These are phyloP conservation scores for Solanum chacoense DNA, from an alignment of 305 asterid species.

Conservation along the genomic window DNA sequence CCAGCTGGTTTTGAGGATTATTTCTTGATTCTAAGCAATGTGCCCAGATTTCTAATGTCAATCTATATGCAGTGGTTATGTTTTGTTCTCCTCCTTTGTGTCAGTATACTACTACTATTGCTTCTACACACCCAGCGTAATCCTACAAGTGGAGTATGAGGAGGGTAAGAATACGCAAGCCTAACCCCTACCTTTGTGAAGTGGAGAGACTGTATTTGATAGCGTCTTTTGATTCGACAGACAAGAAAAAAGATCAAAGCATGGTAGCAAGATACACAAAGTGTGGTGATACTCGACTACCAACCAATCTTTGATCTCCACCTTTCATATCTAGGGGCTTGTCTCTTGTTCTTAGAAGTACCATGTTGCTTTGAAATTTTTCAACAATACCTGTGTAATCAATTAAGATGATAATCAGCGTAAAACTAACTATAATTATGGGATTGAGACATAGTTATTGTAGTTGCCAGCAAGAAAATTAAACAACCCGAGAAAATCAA, in stretches of 20 bases:
- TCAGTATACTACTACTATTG: neutral
- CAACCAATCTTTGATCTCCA: neutral
- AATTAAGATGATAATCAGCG: neutral
- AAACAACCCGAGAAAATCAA: neutral
- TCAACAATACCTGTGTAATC: neutral
- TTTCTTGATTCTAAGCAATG: constrained; percentile 33
- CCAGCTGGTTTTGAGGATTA: constrained; percentile 3
- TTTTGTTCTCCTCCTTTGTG: neutral
- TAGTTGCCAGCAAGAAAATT: neutral
- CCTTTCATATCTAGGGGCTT: neutral
- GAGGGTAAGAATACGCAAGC: neutral
- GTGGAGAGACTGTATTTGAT: neutral
- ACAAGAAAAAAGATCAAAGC: neutral
- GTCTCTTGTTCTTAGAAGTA: neutral
- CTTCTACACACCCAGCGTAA: neutral
- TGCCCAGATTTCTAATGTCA: constrained; percentile 49
- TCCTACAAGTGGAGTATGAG: neutral
- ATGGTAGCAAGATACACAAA: neutral
- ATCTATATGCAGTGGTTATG: constrained; percentile 23
- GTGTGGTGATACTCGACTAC: neutral
- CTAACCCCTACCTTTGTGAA: neutral
- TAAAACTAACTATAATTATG: neutral
- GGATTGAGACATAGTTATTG: neutral
- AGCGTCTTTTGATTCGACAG: neutral
- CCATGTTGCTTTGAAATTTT: neutral